Evolutionary conservation across 345 rosid genomes (phyloP).

Genomic region (Gossypium australe): DNA sequence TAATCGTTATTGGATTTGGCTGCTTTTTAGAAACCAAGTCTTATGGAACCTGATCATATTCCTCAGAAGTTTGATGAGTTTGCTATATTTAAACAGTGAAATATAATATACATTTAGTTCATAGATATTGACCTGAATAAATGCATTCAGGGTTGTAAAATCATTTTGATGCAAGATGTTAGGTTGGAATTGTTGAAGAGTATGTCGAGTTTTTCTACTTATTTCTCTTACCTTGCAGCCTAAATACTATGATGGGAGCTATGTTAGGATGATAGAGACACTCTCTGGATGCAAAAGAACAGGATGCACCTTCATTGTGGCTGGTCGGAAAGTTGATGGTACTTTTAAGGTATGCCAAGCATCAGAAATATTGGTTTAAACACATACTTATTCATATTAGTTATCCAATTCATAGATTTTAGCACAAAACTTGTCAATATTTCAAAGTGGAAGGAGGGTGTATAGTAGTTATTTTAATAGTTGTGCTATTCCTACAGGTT

Average conservation of each 20-base stretch:
- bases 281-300: conserved; percentile 62
- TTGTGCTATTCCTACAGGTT: conserved; percentile 38
- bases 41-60: neutral
- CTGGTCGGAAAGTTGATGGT: conserved; percentile 79
- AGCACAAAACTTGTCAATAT: too few species aligned
- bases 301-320: conserved; percentile 84
- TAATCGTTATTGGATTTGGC: neutral
- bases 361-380: neutral
- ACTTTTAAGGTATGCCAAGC: conserved; percentile 51
- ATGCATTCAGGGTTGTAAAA: neutral
- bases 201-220: neutral
- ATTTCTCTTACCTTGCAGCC: conserved; percentile 43
- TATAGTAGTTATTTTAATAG: neutral
- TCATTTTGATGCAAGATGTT: neutral
- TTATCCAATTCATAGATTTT: neutral
- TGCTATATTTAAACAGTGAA: neutral
- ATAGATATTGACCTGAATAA: neutral
- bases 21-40: neutral
- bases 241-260: conserved; percentile 71
- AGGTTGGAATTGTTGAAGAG: conserved; percentile 1
- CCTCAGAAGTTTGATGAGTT: neutral
- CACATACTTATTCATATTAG: neutral
- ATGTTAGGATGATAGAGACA: conserved; percentile 60
- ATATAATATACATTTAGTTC: neutral
- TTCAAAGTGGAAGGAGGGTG: too few species aligned